Evolutionary conservation across 305 asterid genomes (phyloP).

Genomic region (Fraxinus latifolia): DNA sequence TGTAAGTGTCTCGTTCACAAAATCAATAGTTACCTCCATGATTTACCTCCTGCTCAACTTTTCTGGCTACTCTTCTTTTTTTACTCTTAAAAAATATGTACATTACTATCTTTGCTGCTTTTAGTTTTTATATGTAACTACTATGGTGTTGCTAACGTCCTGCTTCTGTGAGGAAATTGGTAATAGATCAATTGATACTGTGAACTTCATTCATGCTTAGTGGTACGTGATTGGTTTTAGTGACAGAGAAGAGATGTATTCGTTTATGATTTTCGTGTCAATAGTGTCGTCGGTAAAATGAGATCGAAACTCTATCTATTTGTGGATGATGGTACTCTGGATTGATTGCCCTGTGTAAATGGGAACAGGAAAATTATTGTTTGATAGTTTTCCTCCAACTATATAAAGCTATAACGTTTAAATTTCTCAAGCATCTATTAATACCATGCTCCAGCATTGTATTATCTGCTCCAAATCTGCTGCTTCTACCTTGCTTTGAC

Average conservation of each 20-base stretch:
- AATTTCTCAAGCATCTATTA: not conserved
- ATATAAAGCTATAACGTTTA: not conserved
- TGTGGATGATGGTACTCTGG: not conserved
- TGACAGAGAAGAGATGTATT: not conserved
- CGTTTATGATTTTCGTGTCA: not conserved
- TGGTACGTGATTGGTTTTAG: not conserved
- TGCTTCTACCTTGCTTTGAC: not conserved
- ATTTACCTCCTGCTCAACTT: slow-evolving; percentile 6
- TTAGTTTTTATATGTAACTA: not conserved
- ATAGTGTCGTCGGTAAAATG: not conserved
- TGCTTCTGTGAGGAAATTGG: not conserved
- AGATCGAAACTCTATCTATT: not conserved
- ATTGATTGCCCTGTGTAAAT: not conserved
- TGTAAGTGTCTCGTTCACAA: slow-evolving; percentile 40
- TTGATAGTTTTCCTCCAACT: not conserved
- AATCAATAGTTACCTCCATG: not conserved
- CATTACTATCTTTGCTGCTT: slow-evolving; percentile 7
- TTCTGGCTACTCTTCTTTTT: slow-evolving; percentile 1
- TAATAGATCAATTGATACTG: not conserved
- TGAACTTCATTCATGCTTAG: not conserved
- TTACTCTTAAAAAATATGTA: not conserved
- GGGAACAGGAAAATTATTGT: not conserved
- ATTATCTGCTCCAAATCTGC: not conserved
- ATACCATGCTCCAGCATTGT: not conserved
- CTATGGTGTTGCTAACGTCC: not conserved